Conservation (phyloP, 2,329 filamentous ascomycete genomes). For the Fusarium clavum region DNA sequence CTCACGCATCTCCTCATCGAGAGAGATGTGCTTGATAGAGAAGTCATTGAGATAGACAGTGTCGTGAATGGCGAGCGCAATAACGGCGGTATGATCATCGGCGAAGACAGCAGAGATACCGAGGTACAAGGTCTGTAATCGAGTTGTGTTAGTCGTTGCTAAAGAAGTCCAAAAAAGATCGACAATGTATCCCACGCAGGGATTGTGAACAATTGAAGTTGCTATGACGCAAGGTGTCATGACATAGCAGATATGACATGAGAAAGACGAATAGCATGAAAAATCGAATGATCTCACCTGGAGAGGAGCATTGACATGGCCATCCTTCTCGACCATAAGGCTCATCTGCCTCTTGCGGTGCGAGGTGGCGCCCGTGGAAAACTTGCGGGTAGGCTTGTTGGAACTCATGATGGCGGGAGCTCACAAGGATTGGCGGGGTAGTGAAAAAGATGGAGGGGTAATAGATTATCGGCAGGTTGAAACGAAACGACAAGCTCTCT, state of each 20-base stretch:
- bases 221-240: conserved; percentile 38
- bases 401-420: conserved; percentile 44
- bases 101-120: conserved; percentile 69
- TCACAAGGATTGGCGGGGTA: conserved; percentile 26
- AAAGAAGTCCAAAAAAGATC: not conserved
- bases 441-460: conserved; percentile 23
- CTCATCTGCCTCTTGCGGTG: conserved; percentile 62
- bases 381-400: conserved; percentile 51
- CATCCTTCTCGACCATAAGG: conserved; percentile 56
- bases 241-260: conserved; percentile 9
- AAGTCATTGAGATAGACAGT: conserved; percentile 81
- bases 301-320: conserved; percentile 58
- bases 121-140: conserved; percentile 66
- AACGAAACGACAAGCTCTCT: conserved; percentile 3
- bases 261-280: not conserved
- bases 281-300: conserved; percentile 53
- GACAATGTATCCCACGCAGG: conserved; percentile 4
- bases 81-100: conserved; percentile 63
- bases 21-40: conserved; percentile 68
- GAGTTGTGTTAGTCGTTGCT: conserved; percentile 19
- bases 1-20: conserved; percentile 54
- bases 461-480: conserved; percentile 1
- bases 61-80: conserved; percentile 79
- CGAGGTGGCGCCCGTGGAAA: conserved; percentile 58
- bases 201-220: not conserved